These are phyloP conservation scores for Diutina ranongensis DNA, from an alignment of 1,139 yeast genomes.

Conservation along the genomic window DNA sequence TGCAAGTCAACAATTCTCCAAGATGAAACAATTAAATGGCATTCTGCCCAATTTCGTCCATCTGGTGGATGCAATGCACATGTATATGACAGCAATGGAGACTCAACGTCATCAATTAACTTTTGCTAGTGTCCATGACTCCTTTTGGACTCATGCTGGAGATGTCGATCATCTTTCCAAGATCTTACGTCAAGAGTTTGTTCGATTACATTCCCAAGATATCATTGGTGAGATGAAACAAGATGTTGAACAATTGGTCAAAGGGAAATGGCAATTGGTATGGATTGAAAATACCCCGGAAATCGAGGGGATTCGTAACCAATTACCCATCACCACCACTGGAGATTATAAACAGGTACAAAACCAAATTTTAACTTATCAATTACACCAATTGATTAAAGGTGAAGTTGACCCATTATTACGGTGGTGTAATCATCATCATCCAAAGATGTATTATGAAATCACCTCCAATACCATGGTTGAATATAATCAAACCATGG, in stretches of 20 bases:
- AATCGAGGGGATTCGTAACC: conserved; percentile 7
- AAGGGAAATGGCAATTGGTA: conserved; percentile 22
- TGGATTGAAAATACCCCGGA: conserved; percentile 18
- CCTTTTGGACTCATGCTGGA: conserved; percentile 32
- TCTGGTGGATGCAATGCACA: conserved; percentile 31
- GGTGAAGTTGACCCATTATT: conserved; percentile 8
- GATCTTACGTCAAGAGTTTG: conserved; percentile 23
- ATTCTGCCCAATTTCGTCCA: conserved; percentile 37
- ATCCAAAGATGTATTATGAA: conserved; percentile 8
- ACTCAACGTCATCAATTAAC: conserved; percentile 14
- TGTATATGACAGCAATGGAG: conserved; percentile 24
- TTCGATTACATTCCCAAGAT: conserved; percentile 21
- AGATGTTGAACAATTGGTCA: conserved; percentile 18
- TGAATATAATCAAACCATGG: neutral
- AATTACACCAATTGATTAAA: conserved; percentile 11
- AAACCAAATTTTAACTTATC: conserved; percentile 10
- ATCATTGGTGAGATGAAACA: conserved; percentile 17
- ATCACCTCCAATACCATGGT: neutral
- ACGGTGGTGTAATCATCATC: no score
- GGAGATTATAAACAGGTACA: neutral
- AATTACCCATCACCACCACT: neutral
- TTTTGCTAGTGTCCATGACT: conserved; percentile 34
- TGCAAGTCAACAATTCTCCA: neutral
- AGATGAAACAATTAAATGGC: conserved; percentile 23
- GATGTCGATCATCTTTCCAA: conserved; percentile 19